These are phyloP conservation scores for Alternaria infectoria DNA, from an alignment of 2,329 filamentous ascomycete species.

Conservation along the genomic window DNA sequence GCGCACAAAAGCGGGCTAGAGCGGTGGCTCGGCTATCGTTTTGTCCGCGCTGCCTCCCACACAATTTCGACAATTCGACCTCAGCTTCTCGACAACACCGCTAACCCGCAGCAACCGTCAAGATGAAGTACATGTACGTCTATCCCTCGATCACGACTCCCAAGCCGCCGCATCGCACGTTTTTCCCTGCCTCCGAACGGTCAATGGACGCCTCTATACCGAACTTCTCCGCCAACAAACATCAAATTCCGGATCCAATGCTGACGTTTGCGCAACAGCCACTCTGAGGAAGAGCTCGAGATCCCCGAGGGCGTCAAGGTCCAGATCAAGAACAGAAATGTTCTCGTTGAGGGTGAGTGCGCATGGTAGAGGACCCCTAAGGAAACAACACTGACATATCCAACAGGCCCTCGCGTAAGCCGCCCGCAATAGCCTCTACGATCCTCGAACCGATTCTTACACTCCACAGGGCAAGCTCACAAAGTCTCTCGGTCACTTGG, in stretches of 20 bases:
- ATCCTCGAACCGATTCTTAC: conserved; percentile 24
- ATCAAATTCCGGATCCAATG: conserved; percentile 20
- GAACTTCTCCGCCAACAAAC: conserved; percentile 18
- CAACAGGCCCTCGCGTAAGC: conserved; percentile 42
- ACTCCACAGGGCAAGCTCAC: conserved; percentile 77
- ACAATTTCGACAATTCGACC: conserved; percentile 18
- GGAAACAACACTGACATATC: conserved; percentile 23
- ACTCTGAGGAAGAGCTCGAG: conserved; percentile 93
- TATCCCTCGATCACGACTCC: conserved; percentile 14
- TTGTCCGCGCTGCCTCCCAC: conserved; percentile 15
- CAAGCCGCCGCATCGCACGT: conserved; percentile 22
- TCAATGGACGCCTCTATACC: conserved; percentile 17
- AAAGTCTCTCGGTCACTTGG: conserved; percentile 96
- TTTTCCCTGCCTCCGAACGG: conserved; percentile 15
- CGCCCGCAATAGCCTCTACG: conserved; percentile 7
- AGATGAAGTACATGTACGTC: conserved; percentile 92
- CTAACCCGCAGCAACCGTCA: conserved; percentile 58
- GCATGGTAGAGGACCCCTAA: neutral
- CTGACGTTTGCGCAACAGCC: conserved; percentile 55
- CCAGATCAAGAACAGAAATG: conserved; percentile 92
- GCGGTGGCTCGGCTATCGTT: conserved; percentile 21
- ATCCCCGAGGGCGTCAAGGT: conserved; percentile 99
- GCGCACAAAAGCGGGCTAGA: conserved; percentile 12
- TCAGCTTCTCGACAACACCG: conserved; percentile 37
- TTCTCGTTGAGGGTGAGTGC: conserved; percentile 95